Evolutionary conservation across 2,329 filamentous ascomycete species (phyloP).

Genomic region (Ophiostoma ulmi): DNA sequence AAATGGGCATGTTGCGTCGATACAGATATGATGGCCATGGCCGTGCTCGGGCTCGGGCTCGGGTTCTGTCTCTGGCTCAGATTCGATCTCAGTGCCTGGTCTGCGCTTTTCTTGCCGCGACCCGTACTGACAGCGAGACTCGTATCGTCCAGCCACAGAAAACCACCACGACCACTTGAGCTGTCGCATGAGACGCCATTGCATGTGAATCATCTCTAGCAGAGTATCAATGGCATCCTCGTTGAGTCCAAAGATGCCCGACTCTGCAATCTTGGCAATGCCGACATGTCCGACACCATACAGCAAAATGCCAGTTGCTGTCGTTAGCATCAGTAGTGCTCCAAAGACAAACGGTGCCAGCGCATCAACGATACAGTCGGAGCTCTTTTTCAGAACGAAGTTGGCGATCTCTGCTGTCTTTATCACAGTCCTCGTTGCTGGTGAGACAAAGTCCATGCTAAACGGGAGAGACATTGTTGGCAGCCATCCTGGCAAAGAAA

Average conservation of each 20-base stretch:
- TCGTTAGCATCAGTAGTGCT: slow-evolving; percentile 18
- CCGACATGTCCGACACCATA: slow-evolving; percentile 25
- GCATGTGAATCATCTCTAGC: slow-evolving; percentile 17
- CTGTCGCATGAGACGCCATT: slow-evolving; percentile 22
- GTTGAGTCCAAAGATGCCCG: slow-evolving; percentile 25
- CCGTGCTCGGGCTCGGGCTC: not conserved
- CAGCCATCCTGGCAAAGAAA: not conserved
- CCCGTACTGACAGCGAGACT: slow-evolving; percentile 6
- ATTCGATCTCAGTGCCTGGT: not conserved
- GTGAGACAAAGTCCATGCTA: not conserved
- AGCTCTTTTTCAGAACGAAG: not conserved
- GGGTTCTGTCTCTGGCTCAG: not conserved
- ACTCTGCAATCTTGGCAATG: slow-evolving; percentile 15
- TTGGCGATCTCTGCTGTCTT: not conserved
- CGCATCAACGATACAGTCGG: slow-evolving; percentile 8
- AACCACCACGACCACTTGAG: slow-evolving; percentile 26
- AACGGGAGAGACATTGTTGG: not conserved
- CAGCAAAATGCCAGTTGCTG: slow-evolving; percentile 23
- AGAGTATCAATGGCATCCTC: slow-evolving; percentile 19
- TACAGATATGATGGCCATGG: not conserved
- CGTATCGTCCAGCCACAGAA: slow-evolving; percentile 18
- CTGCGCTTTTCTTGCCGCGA: not conserved
- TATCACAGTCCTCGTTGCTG: not conserved
- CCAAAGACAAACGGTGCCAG: slow-evolving; percentile 25
- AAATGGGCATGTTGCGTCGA: slow-evolving; percentile 8